Conservation (phyloP, 257 asterid species). For the Lithospermum erythrorhizon region DNA sequence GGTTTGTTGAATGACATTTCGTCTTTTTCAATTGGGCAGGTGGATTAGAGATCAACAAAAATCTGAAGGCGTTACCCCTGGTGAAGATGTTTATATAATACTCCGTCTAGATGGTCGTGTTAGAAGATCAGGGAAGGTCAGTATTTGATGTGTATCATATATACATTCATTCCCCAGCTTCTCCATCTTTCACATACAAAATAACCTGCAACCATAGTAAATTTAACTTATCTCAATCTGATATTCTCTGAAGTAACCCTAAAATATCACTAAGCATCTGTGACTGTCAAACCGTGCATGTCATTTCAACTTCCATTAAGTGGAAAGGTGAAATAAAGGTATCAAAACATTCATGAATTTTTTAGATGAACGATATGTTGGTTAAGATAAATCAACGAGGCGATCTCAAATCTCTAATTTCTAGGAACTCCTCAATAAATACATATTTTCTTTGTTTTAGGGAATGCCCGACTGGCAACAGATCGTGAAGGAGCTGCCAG, state of each 20-base stretch:
- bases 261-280: too few species aligned
- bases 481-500: slow-evolving; percentile 73
- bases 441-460: slow-evolving; percentile 26
- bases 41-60: slow-evolving; percentile 92
- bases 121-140: slow-evolving; percentile 87
- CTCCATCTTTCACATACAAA: neutral
- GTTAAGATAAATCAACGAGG: neutral
- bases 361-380: neutral
- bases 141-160: slow-evolving; percentile 9
- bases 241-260: too few species aligned
- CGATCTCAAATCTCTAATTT: neutral
- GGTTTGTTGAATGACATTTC: neutral
- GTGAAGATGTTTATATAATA: slow-evolving; percentile 84
- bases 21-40: slow-evolving; percentile 26
- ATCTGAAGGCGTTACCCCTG: slow-evolving; percentile 83
- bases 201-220: neutral
- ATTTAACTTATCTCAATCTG: too few species aligned
- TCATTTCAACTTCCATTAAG: too few species aligned
- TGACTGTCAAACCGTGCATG: too few species aligned
- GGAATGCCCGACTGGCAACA: slow-evolving; percentile 98
- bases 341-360: neutral
- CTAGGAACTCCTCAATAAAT: neutral
- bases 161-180: neutral
- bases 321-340: too few species aligned
- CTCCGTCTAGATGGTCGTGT: slow-evolving; percentile 98